These are phyloP conservation scores for Backusella westeae DNA, from an alignment of 192 early-diverging fungal genomes.

Conservation along the genomic window DNA sequence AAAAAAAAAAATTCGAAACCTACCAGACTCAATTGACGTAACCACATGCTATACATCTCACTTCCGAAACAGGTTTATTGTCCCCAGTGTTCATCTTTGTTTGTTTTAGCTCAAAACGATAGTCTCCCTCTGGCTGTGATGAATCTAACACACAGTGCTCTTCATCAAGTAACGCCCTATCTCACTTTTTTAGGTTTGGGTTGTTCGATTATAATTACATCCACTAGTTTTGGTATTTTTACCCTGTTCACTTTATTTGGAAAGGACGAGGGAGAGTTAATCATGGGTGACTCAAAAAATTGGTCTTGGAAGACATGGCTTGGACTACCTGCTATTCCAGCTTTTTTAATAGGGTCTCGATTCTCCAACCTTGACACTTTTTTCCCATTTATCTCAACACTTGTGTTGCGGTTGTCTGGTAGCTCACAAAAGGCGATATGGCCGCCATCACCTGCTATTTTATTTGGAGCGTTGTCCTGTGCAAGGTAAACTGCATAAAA, in stretches of 20 bases:
- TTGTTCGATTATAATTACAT: slow-evolving; percentile 59
- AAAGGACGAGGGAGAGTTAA: slow-evolving; percentile 52
- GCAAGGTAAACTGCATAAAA: slow-evolving; percentile 36
- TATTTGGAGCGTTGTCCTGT: slow-evolving; percentile 59
- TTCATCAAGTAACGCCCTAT: slow-evolving; percentile 62
- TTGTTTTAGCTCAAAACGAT: slow-evolving; percentile 54
- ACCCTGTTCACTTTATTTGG: slow-evolving; percentile 69
- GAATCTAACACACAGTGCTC: slow-evolving; percentile 46
- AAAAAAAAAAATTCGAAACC: background rate
- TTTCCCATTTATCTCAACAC: slow-evolving; percentile 58
- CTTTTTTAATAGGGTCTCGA: slow-evolving; percentile 61
- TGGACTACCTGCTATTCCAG: slow-evolving; percentile 46
- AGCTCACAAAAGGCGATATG: slow-evolving; percentile 44
- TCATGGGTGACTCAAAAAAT: slow-evolving; percentile 51
- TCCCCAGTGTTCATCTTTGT: slow-evolving; percentile 67
- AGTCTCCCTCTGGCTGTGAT: slow-evolving; percentile 51
- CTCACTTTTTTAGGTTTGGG: slow-evolving; percentile 59
- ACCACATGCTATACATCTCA: background rate
- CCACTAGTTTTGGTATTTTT: slow-evolving; percentile 68
- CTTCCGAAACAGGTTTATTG: slow-evolving; percentile 52
- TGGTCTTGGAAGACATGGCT: slow-evolving; percentile 68
- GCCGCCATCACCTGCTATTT: slow-evolving; percentile 60
- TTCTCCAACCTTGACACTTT: slow-evolving; percentile 51
- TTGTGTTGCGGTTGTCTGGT: slow-evolving; percentile 49
- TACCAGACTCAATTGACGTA: background rate